Evolutionary conservation across 2,329 filamentous ascomycete species (phyloP), one percentile per base, ranked within the genome.

Genomic region (Pyrenophora graminea): DNA sequence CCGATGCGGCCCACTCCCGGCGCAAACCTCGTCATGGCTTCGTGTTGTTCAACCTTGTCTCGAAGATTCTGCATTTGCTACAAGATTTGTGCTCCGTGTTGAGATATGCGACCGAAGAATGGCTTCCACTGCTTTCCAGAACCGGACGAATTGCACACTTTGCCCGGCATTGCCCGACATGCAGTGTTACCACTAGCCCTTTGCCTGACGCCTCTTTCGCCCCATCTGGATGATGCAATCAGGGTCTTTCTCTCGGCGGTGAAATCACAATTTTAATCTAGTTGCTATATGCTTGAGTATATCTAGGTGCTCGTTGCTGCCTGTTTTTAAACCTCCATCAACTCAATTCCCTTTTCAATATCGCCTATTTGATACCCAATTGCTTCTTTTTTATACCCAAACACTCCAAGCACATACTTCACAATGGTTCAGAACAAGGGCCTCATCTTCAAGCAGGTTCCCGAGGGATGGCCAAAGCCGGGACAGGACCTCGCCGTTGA

Each of bases 401-500:
- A 15, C 39, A 39, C 23, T 41, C 13, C 38, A 13, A 55, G 27
- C 30, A 51, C 37, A 58, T 33, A 42, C 44, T 54, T 30, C 60
- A 76, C 34, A 33, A 81, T 81, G 79, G 78, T 79, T 59, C 78
- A 82, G 55, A 94, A 92, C 84, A 91, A 90, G 77, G 83, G 80
- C 33, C 75, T 94, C 64, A 79, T 91, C 72, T 93, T 87, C 82
- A 90, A 87, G 69, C 77, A 84, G 62, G 63, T 86, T 54, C 90
- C 90, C 39, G 71, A 76, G 42, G 88, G 83, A 50, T 79, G 82
- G 67, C 90, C 90, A 17, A 82, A 88, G 30, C 72, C 85, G 2
- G 90, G 89, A 40, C 76, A 93, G 73, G 78, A 95, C 72, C 77
- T 96, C 48, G 76, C 74, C 18, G 69, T 91, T 53, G 87, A 94